phyloP scores from a whole-genome alignment of 2,329 filamentous ascomycete genomes.

The Colletotrichum endophyticum region DNA sequence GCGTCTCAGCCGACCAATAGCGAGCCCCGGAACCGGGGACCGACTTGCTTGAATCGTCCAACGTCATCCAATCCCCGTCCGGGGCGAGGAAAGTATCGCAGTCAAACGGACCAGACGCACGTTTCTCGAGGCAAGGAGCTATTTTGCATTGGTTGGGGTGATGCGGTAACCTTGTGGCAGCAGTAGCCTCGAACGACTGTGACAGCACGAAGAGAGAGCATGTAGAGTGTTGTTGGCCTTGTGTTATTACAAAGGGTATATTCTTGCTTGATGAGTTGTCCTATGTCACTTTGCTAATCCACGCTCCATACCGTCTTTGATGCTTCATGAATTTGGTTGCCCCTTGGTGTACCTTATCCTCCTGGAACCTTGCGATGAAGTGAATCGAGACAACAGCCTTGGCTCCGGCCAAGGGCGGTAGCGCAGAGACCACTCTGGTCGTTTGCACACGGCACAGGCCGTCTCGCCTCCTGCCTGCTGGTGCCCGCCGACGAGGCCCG shows the following conservation, averaged over 20 bases:
- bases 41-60: neutral
- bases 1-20: neutral
- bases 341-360: neutral
- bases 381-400: neutral
- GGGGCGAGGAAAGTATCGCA: neutral
- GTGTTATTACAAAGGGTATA: slow-evolving; percentile 21
- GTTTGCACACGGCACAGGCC: neutral
- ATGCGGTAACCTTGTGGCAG: neutral
- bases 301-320: neutral
- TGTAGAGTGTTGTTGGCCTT: neutral
- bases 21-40: neutral
- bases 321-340: slow-evolving; percentile 1
- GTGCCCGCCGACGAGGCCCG: neutral
- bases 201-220: neutral
- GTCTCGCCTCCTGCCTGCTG: neutral
- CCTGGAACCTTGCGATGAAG: neutral
- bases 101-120: neutral
- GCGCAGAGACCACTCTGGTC: neutral
- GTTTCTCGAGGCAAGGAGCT: neutral
- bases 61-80: slow-evolving; percentile 12
- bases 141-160: neutral
- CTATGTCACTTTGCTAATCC: neutral
- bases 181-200: neutral
- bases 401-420: neutral
- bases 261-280: slow-evolving; percentile 7